Evolutionary conservation across 2,329 filamentous ascomycete species (phyloP), one percentile per base, ranked within the genome.

Genomic region (Colletotrichum chrysophilum): DNA sequence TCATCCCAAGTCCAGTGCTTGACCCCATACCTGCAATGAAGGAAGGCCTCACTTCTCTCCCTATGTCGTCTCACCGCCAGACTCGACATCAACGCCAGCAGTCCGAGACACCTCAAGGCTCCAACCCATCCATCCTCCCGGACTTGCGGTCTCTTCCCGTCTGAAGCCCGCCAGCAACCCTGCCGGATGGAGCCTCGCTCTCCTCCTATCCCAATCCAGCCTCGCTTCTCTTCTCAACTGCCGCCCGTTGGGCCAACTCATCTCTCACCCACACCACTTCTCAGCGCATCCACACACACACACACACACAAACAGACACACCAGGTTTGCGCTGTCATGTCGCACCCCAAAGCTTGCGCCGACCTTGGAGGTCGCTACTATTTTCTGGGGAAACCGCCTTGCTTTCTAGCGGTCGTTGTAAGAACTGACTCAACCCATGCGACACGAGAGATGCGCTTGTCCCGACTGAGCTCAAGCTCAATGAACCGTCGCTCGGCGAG

Each of bases 161-260:
- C 43, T 43, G 55, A 52, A 34, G 38, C 24, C 52, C 43, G 36
- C 18, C 43, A 48, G 13, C 32, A 62, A 30, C 68, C 60, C 62
- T 67, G 70, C 30, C 34, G 13, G 21, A 75, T 75, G 64, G 56
- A 68, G 55, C 70, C 70, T 73, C 58, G 69, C 34, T n/a, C 64
- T 75, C 73, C 69, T 67, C 32, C 48, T 48, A 14, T 58, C 73
- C 73, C 43, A 75, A 52, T 68, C 18, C 62, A 75, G 69, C 70
- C 70, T 73, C 70, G 64, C 62, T 56, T 68, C 48, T 52, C 24
- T 38, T 62, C 68, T 58, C 64, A 68, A 64, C 70, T 75, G 70
- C 73, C 73, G 70, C 70, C 62, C 64, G 73, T 73, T 73, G 73
- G 43, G 56, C 43, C 73, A 75, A 32, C 32, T 68, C 55, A 68